phyloP scores from a whole-genome alignment of 257 asterid species.

The Vinca minor region DNA sequence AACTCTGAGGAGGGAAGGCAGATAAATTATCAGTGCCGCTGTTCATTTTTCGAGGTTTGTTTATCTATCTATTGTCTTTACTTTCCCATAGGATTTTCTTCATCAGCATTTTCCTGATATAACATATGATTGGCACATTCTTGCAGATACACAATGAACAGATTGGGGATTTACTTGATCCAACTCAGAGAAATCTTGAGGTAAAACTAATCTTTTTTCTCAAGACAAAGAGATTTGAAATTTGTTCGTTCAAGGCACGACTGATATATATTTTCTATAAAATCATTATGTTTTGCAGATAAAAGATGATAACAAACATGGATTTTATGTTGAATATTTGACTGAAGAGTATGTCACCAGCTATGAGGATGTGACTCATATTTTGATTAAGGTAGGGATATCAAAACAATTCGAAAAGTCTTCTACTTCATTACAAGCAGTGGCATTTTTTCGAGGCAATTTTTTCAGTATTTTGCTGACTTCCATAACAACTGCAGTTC shows the following conservation, averaged over 20 bases:
- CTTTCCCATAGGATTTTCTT: neutral
- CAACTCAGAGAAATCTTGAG: slow-evolving; percentile 72
- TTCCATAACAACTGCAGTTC: too few species aligned
- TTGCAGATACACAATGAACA: slow-evolving; percentile 76
- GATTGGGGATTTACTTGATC: slow-evolving; percentile 90
- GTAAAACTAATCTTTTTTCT: slow-evolving; percentile 22
- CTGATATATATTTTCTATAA: neutral
- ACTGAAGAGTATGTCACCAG: slow-evolving; percentile 81
- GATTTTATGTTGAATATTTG: slow-evolving; percentile 81
- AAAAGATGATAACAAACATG: slow-evolving; percentile 69
- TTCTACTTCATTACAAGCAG: neutral
- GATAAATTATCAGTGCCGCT: slow-evolving; percentile 80
- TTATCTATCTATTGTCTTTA: neutral
- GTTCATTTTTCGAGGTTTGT: slow-evolving; percentile 93
- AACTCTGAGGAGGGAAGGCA: slow-evolving; percentile 53
- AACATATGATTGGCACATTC: slow-evolving; percentile 5
- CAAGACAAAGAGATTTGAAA: neutral
- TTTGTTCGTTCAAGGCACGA: slow-evolving; percentile 1
- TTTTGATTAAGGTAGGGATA: slow-evolving; percentile 65
- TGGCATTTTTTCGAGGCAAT: neutral
- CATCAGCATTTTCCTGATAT: neutral
- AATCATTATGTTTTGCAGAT: slow-evolving; percentile 37
- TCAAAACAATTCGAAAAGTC: neutral
- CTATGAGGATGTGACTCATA: slow-evolving; percentile 77
- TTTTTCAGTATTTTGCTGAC: neutral